Evolutionary conservation across 140 eudicot species (phyloP).

Genomic region (Oenanthe javanica): DNA sequence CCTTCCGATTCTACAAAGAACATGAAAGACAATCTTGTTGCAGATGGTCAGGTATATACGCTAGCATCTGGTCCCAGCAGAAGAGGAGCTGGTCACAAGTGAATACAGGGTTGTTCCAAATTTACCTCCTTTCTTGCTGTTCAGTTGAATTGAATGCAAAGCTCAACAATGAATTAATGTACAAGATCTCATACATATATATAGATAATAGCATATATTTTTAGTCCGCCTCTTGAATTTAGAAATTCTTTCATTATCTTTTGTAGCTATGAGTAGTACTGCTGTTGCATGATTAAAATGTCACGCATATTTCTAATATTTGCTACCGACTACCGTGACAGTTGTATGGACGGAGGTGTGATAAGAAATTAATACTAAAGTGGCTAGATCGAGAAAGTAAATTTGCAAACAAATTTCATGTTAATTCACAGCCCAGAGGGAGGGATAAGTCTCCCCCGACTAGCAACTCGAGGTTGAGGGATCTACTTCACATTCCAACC

Average conservation of each 20-base stretch:
- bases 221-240: background rate
- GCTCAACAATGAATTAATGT: background rate
- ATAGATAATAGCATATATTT: background rate
- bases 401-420: background rate
- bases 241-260: background rate
- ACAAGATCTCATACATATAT: background rate
- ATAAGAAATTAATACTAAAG: background rate
- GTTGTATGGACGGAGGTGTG: background rate
- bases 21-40: slow-evolving; percentile 3
- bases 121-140: background rate
- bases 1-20: background rate
- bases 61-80: slow-evolving; percentile 43
- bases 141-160: background rate
- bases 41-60: slow-evolving; percentile 10
- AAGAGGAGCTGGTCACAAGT: slow-evolving; percentile 48
- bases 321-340: background rate
- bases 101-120: background rate
- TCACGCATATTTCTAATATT: background rate
- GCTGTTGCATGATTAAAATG: no score
- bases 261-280: background rate
- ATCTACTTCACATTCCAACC: background rate
- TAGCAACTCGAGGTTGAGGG: background rate
- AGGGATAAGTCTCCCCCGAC: no score
- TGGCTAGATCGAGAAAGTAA: background rate
- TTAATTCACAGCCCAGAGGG: no score